These are phyloP conservation scores for Seiridium unicorne DNA, from an alignment of 2,329 filamentous ascomycete species.

Conservation along the genomic window DNA sequence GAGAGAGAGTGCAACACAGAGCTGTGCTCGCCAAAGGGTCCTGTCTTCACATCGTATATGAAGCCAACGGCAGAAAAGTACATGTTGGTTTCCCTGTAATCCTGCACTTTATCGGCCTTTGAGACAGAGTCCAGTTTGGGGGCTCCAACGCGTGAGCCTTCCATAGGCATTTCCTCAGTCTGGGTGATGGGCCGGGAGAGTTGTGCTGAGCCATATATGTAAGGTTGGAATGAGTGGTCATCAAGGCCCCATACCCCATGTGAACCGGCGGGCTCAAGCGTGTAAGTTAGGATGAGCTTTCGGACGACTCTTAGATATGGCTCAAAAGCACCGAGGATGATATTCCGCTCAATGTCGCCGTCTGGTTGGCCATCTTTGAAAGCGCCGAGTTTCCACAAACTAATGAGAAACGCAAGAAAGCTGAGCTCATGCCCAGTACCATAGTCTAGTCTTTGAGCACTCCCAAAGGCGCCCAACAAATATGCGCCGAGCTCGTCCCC, in stretches of 20 bases:
- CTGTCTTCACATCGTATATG: slow-evolving; percentile 95
- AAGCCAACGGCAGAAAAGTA: slow-evolving; percentile 97
- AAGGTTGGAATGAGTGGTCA: slow-evolving; percentile 91
- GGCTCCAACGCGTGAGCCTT: slow-evolving; percentile 72
- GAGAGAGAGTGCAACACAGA: slow-evolving; percentile 94
- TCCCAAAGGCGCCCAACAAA: slow-evolving; percentile 83
- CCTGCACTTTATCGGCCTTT: slow-evolving; percentile 62
- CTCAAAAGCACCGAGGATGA: slow-evolving; percentile 80
- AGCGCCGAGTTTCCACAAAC: slow-evolving; percentile 84
- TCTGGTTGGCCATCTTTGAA: slow-evolving; percentile 59
- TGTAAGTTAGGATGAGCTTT: slow-evolving; percentile 84
- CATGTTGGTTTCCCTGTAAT: slow-evolving; percentile 69
- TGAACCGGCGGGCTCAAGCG: slow-evolving; percentile 89
- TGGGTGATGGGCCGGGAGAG: slow-evolving; percentile 72
- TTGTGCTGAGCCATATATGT: slow-evolving; percentile 94
- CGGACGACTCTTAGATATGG: slow-evolving; percentile 74
- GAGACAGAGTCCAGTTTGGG: slow-evolving; percentile 71
- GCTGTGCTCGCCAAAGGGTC: slow-evolving; percentile 96
- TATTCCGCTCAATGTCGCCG: slow-evolving; percentile 68
- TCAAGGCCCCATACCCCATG: slow-evolving; percentile 99
- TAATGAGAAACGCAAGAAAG: slow-evolving; percentile 87
- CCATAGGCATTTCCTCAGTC: slow-evolving; percentile 64
- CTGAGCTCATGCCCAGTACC: slow-evolving; percentile 95
- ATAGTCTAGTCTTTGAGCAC: slow-evolving; percentile 85
- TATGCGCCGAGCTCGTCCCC: slow-evolving; percentile 74